These are phyloP conservation scores for Zasmidium citrigriseum DNA, from an alignment of 2,329 filamentous ascomycete species.

Conservation along the genomic window DNA sequence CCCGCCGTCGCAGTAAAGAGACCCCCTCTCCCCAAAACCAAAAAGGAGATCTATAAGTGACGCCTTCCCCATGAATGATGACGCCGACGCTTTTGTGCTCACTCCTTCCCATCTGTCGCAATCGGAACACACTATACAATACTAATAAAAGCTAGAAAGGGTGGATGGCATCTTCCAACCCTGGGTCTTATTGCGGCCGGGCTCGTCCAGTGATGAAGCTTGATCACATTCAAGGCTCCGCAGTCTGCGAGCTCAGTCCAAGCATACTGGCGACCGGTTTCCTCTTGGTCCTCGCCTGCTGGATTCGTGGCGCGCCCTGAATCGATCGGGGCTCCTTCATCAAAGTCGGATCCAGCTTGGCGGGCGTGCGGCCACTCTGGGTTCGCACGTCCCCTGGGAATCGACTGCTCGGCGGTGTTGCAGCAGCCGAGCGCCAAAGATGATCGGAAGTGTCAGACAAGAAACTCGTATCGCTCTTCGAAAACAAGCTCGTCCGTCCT, in stretches of 20 bases:
- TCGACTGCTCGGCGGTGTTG: slow-evolving; percentile 56
- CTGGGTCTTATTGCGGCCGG: too few relatives aligned
- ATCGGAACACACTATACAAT: not conserved
- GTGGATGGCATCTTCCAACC: too few relatives aligned
- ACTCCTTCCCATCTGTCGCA: not conserved
- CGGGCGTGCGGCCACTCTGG: slow-evolving; percentile 65
- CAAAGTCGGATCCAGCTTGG: slow-evolving; percentile 78
- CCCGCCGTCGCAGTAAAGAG: not conserved
- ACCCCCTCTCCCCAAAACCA: not conserved
- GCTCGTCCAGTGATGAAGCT: not conserved
- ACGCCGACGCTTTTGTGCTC: not conserved
- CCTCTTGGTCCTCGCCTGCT: slow-evolving; percentile 49
- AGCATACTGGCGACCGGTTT: slow-evolving; percentile 51
- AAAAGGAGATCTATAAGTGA: not conserved
- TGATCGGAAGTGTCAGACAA: slow-evolving; percentile 74
- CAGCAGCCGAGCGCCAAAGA: slow-evolving; percentile 70
- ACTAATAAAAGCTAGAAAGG: not conserved
- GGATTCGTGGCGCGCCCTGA: slow-evolving; percentile 74
- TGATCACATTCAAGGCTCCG: slow-evolving; percentile 20
- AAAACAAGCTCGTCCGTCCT: slow-evolving; percentile 66
- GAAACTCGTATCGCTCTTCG: slow-evolving; percentile 63
- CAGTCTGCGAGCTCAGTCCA: slow-evolving; percentile 25
- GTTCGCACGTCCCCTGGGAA: slow-evolving; percentile 62
- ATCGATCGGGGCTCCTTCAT: slow-evolving; percentile 93
- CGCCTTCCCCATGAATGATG: too few relatives aligned